Conservation (phyloP, 768 basidiomycete species). For the Chalciporus piperatus region DNA sequence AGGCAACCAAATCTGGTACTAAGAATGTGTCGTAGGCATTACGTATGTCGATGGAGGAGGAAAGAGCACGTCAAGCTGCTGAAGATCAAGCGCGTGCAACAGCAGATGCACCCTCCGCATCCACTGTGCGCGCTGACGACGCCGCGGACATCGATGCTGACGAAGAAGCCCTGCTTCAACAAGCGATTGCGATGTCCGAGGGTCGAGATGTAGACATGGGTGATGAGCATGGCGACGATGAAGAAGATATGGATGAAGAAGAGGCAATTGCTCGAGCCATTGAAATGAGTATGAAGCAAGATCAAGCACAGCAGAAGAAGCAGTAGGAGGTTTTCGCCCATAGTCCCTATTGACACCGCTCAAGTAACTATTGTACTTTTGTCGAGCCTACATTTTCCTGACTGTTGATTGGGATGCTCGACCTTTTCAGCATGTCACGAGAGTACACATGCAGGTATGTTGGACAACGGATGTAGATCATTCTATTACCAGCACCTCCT, state of each 20-base stretch:
- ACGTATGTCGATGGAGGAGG: slow-evolving; percentile 96
- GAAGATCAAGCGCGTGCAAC: slow-evolving; percentile 35
- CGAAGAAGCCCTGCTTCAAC: slow-evolving; percentile 73
- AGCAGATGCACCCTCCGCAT: slow-evolving; percentile 19
- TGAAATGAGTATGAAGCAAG: slow-evolving; percentile 85
- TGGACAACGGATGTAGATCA: background rate
- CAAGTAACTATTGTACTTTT: slow-evolving; percentile 1
- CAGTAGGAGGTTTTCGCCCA: slow-evolving; percentile 15
- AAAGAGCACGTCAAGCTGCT: slow-evolving; percentile 70
- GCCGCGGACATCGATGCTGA: slow-evolving; percentile 60
- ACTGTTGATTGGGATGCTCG: background rate
- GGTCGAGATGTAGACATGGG: slow-evolving; percentile 52
- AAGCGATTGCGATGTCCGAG: slow-evolving; percentile 75
- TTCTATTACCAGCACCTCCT: background rate
- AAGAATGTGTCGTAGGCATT: slow-evolving; percentile 61
- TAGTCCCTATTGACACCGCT: background rate
- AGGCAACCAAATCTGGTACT: background rate
- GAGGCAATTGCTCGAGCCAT: slow-evolving; percentile 90
- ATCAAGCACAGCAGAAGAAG: slow-evolving; percentile 44
- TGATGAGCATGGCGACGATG: slow-evolving; percentile 51
- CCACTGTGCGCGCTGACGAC: slow-evolving; percentile 20
- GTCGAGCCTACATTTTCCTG: slow-evolving; percentile 1
- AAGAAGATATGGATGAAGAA: slow-evolving; percentile 78
- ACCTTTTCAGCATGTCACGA: background rate
- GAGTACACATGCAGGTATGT: background rate